A percentile compares a stretch with the other conserved stretches of the same genome.
Evolutionary conservation across 1,284 basidiomycete species (phyloP).

Genomic region (Rhodotorula glutinis): DNA sequence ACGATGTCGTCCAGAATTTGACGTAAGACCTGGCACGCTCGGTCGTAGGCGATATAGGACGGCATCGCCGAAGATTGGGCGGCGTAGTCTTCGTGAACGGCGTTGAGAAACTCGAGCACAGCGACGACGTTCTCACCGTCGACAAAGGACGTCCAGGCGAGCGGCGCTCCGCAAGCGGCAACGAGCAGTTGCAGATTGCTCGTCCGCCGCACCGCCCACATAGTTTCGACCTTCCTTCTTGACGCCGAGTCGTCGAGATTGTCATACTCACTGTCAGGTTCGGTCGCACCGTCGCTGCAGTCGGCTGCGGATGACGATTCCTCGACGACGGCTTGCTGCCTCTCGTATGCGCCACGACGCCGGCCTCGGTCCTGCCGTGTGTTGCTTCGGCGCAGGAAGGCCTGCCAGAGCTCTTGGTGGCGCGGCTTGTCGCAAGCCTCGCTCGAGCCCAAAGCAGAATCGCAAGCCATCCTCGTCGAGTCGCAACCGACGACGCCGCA

Average conservation of each 20-base stretch:
- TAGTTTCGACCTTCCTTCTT: background rate
- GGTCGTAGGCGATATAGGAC: slow-evolving; percentile 32
- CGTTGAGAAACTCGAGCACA: slow-evolving; percentile 21
- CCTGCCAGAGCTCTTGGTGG: slow-evolving; percentile 8
- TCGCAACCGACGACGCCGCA: slow-evolving; percentile 25
- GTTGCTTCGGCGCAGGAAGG: background rate
- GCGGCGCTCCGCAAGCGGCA: slow-evolving; percentile 16
- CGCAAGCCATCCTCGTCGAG: background rate
- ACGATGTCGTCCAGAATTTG: background rate
- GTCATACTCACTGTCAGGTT: background rate
- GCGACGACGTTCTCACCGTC: slow-evolving; percentile 1
- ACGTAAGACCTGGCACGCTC: slow-evolving; percentile 25
- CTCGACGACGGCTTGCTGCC: background rate
- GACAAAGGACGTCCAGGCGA: slow-evolving; percentile 23
- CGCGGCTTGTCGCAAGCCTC: slow-evolving; percentile 9
- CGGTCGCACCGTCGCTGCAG: background rate
- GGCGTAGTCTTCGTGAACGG: background rate
- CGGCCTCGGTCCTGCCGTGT: background rate
- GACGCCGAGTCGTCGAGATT: background rate
- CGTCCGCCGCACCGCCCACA: slow-evolving; percentile 20
- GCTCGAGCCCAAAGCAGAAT: background rate
- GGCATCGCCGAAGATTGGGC: background rate
- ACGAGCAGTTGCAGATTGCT: slow-evolving; percentile 26
- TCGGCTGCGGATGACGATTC: background rate
- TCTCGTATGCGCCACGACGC: background rate